Percentiles rank a stretch among this genome's conserved stretches.
These are phyloP conservation scores for Helianthus annuus DNA, from an alignment of 129 eudicot species.

Conservation along the genomic window HanXRQr2.0-SUNRISE NC_035433.2:131420613-131421112, in stretches of 20 bases:
- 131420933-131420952: conserved; percentile 91
- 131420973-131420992: conserved; percentile 62
- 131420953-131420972: conserved; percentile 79
- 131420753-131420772: not conserved
- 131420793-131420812: conserved; percentile 72
- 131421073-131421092: conserved; percentile 96
- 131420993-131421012: conserved; percentile 9
- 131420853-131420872: conserved; percentile 96
- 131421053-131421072: not conserved
- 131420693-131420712: not conserved
- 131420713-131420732: not conserved
- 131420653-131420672: conserved; percentile 4
- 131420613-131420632: not conserved
- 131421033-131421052: not conserved
- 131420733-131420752: conserved; percentile 8
- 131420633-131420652: not conserved
- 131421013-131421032: not conserved
- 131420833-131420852: conserved; percentile 90
- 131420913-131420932: conserved; percentile 95
- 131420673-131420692: not conserved
- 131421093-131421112: conserved; percentile 98
- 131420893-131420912: conserved; percentile 97
- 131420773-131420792: not conserved
- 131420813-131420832: conserved; percentile 96
- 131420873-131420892: conserved; percentile 75